A percentile compares a stretch with the other conserved stretches of the same genome.
phyloP scores from a whole-genome alignment of 2,329 filamentous ascomycete species.

The Cladosporium sp. region DNA sequence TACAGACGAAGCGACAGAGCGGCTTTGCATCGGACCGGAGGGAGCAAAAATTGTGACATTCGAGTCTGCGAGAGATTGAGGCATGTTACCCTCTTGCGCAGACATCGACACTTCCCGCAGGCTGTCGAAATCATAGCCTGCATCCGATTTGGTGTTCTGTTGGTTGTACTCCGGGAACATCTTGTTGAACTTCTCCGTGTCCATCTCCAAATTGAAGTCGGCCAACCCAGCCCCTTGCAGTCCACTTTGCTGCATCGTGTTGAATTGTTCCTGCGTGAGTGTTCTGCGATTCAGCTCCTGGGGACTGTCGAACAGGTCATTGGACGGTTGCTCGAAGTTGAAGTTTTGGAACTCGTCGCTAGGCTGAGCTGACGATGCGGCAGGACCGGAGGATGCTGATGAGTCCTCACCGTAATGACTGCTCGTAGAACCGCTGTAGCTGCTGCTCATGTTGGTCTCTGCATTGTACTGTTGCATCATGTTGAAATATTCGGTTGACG shows the following conservation, averaged over 20 bases:
- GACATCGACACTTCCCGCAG: slow-evolving; percentile 22
- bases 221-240: slow-evolving; percentile 9
- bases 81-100: slow-evolving; percentile 26
- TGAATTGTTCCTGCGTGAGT: slow-evolving; percentile 34
- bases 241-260: slow-evolving; percentile 29
- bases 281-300: slow-evolving; percentile 33
- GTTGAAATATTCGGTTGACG: slow-evolving; percentile 27
- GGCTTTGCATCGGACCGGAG: slow-evolving; percentile 21
- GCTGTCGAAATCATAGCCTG: slow-evolving; percentile 18
- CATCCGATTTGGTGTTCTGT: slow-evolving; percentile 21
- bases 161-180: slow-evolving; percentile 23
- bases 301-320: slow-evolving; percentile 28
- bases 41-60: slow-evolving; percentile 22
- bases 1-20: slow-evolving; percentile 21
- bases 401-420: neutral
- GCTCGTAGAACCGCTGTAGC: slow-evolving; percentile 1
- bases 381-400: neutral
- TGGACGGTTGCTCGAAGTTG: neutral
- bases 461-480: slow-evolving; percentile 28
- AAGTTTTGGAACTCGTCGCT: slow-evolving; percentile 6
- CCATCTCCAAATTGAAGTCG: neutral
- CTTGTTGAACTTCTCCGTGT: slow-evolving; percentile 3
- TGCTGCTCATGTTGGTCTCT: slow-evolving; percentile 3
- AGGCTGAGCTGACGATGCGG: neutral
- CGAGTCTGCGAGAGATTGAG: slow-evolving; percentile 25